These are phyloP conservation scores for Dryas alaskensis DNA, from an alignment of 306 rosid species.

Conservation along the genomic window DNA sequence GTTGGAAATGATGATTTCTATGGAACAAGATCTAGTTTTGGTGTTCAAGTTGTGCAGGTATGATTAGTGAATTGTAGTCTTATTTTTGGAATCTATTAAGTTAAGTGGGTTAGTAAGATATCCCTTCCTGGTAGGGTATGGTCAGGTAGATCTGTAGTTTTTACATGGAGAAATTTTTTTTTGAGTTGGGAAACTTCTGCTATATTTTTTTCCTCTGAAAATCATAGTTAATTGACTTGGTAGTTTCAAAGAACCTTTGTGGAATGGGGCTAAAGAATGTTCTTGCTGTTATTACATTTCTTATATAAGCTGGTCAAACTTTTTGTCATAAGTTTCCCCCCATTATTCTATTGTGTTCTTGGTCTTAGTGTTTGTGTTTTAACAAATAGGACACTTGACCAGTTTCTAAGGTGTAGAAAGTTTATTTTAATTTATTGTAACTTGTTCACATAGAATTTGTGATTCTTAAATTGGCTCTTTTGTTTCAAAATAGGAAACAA, in stretches of 20 bases:
- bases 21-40: slow-evolving; percentile 72
- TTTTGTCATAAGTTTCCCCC: background rate
- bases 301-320: slow-evolving; percentile 7
- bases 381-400: background rate
- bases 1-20: slow-evolving; percentile 71
- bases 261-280: background rate
- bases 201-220: background rate
- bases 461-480: slow-evolving; percentile 17
- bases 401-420: background rate
- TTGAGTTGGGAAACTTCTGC: background rate
- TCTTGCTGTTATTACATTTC: slow-evolving; percentile 4
- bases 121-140: background rate
- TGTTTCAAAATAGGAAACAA: slow-evolving; percentile 63
- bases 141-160: background rate
- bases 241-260: background rate
- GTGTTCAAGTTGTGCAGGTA: slow-evolving; percentile 98
- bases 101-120: background rate
- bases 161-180: background rate
- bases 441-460: slow-evolving; percentile 14
- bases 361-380: background rate
- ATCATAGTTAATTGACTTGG: background rate
- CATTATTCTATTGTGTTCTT: background rate
- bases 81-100: slow-evolving; percentile 4
- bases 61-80: slow-evolving; percentile 13
- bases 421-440: slow-evolving; percentile 3